Evolutionary conservation across 352 stramenopile species (phyloP).

Genomic region (Phytophthora pistaciae): DNA sequence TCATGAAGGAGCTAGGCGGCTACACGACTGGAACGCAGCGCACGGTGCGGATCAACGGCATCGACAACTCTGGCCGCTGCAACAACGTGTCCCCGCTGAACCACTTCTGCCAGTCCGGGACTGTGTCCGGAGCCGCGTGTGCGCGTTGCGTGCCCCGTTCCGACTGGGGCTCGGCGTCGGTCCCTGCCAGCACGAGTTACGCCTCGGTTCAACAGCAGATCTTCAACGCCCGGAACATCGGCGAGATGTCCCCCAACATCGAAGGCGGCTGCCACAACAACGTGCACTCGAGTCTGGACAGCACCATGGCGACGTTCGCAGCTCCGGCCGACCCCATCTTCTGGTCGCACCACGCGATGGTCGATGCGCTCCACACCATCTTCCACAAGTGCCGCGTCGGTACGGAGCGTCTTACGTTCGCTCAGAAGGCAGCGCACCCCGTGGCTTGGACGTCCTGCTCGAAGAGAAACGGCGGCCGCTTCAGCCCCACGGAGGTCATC

Average conservation of each 20-base stretch:
- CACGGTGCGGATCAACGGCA: slow-evolving; percentile 60
- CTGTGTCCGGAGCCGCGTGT: slow-evolving; percentile 31
- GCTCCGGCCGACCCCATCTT: slow-evolving; percentile 74
- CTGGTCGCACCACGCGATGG: slow-evolving; percentile 79
- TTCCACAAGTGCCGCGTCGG: slow-evolving; percentile 82
- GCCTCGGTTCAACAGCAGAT: slow-evolving; percentile 59
- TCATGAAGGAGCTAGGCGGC: slow-evolving; percentile 52
- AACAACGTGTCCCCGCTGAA: slow-evolving; percentile 45
- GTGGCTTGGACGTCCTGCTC: slow-evolving; percentile 63
- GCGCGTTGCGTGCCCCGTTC: slow-evolving; percentile 59
- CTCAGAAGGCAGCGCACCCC: slow-evolving; percentile 52
- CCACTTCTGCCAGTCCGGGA: slow-evolving; percentile 63
- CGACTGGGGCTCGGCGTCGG: slow-evolving; percentile 41
- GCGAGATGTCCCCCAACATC: slow-evolving; percentile 56
- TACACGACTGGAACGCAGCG: slow-evolving; percentile 31
- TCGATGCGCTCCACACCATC: slow-evolving; percentile 71
- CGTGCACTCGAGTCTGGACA: slow-evolving; percentile 57
- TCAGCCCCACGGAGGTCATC: slow-evolving; percentile 54
- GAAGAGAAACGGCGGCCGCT: slow-evolving; percentile 36
- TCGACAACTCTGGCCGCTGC: slow-evolving; percentile 51
- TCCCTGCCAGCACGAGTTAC: slow-evolving; percentile 55
- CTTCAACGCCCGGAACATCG: slow-evolving; percentile 62
- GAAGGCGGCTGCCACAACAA: slow-evolving; percentile 74
- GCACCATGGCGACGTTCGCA: slow-evolving; percentile 62
- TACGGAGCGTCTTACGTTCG: slow-evolving; percentile 46